These are phyloP conservation scores for Somion occarium DNA, from an alignment of 1,284 basidiomycete species.

Conservation along the genomic window DNA sequence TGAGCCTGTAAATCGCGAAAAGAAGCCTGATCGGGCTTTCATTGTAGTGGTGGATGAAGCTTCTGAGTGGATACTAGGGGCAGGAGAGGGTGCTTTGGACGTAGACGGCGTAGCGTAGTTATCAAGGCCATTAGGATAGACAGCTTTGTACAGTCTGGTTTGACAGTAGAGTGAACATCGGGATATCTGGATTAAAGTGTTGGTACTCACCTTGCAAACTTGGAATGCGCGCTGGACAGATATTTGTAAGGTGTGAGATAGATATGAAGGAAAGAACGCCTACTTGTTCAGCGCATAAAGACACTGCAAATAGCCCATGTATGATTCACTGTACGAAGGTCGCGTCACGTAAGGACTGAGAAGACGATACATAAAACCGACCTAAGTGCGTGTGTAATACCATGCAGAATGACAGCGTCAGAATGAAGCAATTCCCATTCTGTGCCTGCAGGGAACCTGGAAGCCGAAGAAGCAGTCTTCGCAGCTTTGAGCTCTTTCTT, in stretches of 20 bases:
- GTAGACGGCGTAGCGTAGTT: slow-evolving; percentile 44
- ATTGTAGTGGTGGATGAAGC: slow-evolving; percentile 23
- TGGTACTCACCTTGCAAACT: slow-evolving; percentile 56
- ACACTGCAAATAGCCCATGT: slow-evolving; percentile 76
- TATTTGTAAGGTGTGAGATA: background rate
- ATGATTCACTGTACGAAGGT: slow-evolving; percentile 51
- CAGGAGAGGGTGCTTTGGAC: slow-evolving; percentile 39
- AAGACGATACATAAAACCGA: slow-evolving; percentile 20
- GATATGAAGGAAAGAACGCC: slow-evolving; percentile 14
- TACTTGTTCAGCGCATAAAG: slow-evolving; percentile 65
- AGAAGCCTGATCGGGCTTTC: slow-evolving; percentile 29
- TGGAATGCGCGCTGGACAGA: slow-evolving; percentile 56
- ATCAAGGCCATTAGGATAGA: slow-evolving; percentile 66
- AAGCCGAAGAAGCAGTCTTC: slow-evolving; percentile 32
- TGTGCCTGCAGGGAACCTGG: slow-evolving; percentile 54
- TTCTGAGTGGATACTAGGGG: slow-evolving; percentile 29
- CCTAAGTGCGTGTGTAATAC: slow-evolving; percentile 66
- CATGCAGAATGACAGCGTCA: slow-evolving; percentile 64
- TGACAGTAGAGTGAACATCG: too few species aligned
- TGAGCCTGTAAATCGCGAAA: slow-evolving; percentile 33
- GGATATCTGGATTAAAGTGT: background rate
- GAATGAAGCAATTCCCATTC: slow-evolving; percentile 74
- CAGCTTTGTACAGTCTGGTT: slow-evolving; percentile 61
- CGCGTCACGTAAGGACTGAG: background rate
- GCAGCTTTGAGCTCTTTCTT: slow-evolving; percentile 48